Evolutionary conservation across 2,329 filamentous ascomycete species (phyloP).

Genomic region (Pseudogymnoascus verrucosus): DNA sequence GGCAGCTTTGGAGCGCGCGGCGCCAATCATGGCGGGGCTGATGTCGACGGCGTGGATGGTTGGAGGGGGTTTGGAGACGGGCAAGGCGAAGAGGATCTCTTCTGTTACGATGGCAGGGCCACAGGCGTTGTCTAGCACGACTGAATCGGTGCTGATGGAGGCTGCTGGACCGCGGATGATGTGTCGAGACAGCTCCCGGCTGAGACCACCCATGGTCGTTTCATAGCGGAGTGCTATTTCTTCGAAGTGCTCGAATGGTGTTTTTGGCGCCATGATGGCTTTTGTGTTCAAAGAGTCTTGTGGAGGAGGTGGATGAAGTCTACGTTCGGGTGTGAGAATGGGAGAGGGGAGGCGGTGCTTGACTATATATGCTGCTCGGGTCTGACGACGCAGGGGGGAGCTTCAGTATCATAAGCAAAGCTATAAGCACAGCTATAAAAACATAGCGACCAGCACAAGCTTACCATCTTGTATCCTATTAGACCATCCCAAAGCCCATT

Average conservation of each 20-base stretch:
- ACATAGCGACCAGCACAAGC: neutral
- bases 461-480: neutral
- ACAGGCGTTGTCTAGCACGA: constrained; percentile 25
- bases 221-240: constrained; percentile 17
- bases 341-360: neutral
- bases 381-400: neutral
- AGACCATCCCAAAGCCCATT: neutral
- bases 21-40: constrained; percentile 18
- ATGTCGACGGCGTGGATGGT: constrained; percentile 18
- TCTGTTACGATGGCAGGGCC: constrained; percentile 23
- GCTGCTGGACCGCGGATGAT: constrained; percentile 10
- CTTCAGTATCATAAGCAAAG: neutral
- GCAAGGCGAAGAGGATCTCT: constrained; percentile 14
- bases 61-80: neutral
- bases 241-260: constrained; percentile 3
- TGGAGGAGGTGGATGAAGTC: neutral
- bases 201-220: constrained; percentile 15
- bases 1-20: constrained; percentile 13
- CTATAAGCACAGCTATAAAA: neutral
- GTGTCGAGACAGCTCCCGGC: constrained; percentile 15
- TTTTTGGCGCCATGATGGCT: neutral
- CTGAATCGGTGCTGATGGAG: neutral
- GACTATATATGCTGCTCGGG: neutral
- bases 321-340: neutral
- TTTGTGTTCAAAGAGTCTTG: neutral